These are phyloP conservation scores for Vitis cinerea DNA, from an alignment of 164 flowering plant species.

Conservation along the genomic window DNA sequence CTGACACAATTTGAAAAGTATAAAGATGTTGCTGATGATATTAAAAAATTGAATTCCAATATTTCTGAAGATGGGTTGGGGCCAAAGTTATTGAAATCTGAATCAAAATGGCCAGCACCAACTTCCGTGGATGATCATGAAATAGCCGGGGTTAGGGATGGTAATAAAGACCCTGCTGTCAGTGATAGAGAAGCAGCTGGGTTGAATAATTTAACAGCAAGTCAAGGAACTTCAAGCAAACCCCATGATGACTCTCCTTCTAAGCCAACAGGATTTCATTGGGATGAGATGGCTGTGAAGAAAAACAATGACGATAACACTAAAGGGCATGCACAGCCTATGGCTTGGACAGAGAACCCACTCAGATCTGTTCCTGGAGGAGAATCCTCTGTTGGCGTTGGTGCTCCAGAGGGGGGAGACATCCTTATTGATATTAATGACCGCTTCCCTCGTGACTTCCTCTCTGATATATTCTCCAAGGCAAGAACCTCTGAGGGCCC, in stretches of 20 bases:
- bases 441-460: constrained; percentile 80
- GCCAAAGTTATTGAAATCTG: constrained; percentile 24
- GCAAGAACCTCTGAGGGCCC: constrained; percentile 47
- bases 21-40: constrained; percentile 32
- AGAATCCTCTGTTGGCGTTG: constrained; percentile 13
- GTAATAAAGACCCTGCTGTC: constrained; percentile 11
- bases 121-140: constrained; percentile 17
- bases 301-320: constrained; percentile 10
- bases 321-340: constrained; percentile 16
- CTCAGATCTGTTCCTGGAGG: too few relatives aligned
- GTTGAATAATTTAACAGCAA: constrained; percentile 8
- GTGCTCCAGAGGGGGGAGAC: constrained; percentile 46
- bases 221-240: constrained; percentile 23
- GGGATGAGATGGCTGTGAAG: constrained; percentile 28
- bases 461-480: constrained; percentile 76
- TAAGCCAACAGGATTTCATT: constrained; percentile 20
- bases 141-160: constrained; percentile 11
- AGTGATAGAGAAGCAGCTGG: constrained; percentile 22
- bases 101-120: constrained; percentile 9
- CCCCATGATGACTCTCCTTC: constrained; percentile 28
- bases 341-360: constrained; percentile 27
- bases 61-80: constrained; percentile 18
- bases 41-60: constrained; percentile 17
- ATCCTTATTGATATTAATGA: constrained; percentile 87
- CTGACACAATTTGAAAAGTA: constrained; percentile 32